Evolutionary conservation across 148 eudicot species (phyloP), one percentile per base, ranked within the genome.

Genomic region (Cornus kousa): DNA sequence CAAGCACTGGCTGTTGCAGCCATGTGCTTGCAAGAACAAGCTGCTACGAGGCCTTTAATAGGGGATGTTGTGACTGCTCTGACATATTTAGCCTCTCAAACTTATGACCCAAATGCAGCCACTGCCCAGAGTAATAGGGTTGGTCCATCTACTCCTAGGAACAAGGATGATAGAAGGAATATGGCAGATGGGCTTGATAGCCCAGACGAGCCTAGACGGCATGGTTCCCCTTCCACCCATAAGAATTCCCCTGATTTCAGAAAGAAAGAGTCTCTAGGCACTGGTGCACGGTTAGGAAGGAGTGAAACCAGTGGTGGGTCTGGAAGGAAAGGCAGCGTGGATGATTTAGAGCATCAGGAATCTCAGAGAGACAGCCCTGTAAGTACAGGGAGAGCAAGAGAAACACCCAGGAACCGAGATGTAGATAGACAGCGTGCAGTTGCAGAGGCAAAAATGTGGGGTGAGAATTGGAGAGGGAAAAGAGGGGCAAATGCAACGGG

Each of bases 1-100:
- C 98, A 93, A 85, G 98, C 98, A 48, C 92, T 93, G 60, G 98
- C 98, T 1, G 98, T 93, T 83, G 98, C 98, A 74, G 98, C 98
- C 35, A 93, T 93, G 98, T 93, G 98, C 73, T 84, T 93, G 80
- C 98, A 93, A 77, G 96, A 93, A 85, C 98, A 93, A 79, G 98
- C 96, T 33, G 94, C 98, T 72, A 93, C 98, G 17, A 80, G 98
- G 70, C 98, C 98, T 70, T 87, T 93, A 5, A 93, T 93, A 1
- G 98, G 95, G 72, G 98, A 93, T 32, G 98, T 93, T 40, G 98
- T 93, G 53, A 93, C 98, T 4, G 98, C 96, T 43, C 87, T 93
- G 40, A 82, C 92, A 32, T 93, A 93, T 73, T 81, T 93, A 75
- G 98, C 98, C 9, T 91, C 96, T 65, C 96, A 93, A 87, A 86